Base-by-base conservation (phyloP, 2,329 filamentous ascomycete species). In the Colletotrichum musae region DNA sequence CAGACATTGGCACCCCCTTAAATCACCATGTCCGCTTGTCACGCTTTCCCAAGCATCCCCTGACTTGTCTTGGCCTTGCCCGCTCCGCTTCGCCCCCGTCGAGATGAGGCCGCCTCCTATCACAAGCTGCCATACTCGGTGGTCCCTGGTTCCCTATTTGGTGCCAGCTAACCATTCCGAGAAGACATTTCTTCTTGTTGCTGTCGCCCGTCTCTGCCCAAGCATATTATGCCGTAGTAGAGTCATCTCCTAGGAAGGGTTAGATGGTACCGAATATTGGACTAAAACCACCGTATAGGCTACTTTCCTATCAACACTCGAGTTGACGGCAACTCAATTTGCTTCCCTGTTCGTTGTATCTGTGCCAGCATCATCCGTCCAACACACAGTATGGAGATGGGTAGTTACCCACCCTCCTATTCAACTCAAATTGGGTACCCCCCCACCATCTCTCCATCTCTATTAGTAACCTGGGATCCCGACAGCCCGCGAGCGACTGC, bases 1-100 rank as follows among this genome's bases (percentile, higher is more conserved):
- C 43, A 63, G 64, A 68, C 64, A 64, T 68, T 70, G 68, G 68
- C 68, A 58, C 52, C 68, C 64, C 68, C 68, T 70, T 70, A 63
- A 70, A 70, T 68, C 64, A 68, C 52, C 58, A 64, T 59, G 58
- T 53, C 28, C 56, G 52, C 53, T 70, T 63, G 68, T 28, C 68
- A 57, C 64, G 16, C 47, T 28, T 36, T 28, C 26, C 39, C 41
- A 18, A 59, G 68, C 64, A 68, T 58, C 51, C 62, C 67, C 67
- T 57, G 67, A 62, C 62, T n/a, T 47, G 57, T 70, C 62, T 60
- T 61, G 63, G n/a, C 56, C 28, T 41, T 60, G 24, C 16, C 32
- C 45, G 52, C 67, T 61, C 62, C 62, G 51, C 67, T 45, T 61
- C 47, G 24, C 28, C 65, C 53, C 21, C 48, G 53, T 36, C 48